A percentile compares a stretch with the other conserved stretches of the same genome.
Conservation (phyloP, 148 eudicot species). For the Diospyros kaki region DNA sequence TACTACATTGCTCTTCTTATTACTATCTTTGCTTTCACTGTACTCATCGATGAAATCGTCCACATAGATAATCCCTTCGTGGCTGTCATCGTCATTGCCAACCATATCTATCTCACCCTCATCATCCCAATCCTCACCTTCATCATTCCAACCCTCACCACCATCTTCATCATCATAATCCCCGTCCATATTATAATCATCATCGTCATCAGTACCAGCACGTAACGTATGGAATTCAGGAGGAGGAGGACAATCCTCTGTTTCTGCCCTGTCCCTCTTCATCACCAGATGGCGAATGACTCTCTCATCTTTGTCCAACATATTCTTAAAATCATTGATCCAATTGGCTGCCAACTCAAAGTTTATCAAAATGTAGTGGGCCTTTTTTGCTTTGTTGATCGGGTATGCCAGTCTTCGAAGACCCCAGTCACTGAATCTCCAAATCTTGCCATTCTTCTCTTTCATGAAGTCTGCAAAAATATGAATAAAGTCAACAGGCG, state of each 20-base stretch:
- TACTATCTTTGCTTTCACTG: no score
- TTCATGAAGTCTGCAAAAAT: conserved; percentile 51
- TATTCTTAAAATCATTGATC: conserved; percentile 40
- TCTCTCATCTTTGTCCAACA: conserved; percentile 77
- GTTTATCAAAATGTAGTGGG: conserved; percentile 89
- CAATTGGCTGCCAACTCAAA: conserved; percentile 70
- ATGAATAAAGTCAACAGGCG: background rate
- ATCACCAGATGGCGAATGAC: conserved; percentile 93
- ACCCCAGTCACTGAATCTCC: conserved; percentile 99
- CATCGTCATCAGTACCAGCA: background rate
- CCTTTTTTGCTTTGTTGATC: conserved; percentile 78
- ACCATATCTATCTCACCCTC: no score
- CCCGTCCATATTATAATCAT: no score
- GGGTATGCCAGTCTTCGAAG: conserved; percentile 79
- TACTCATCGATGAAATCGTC: no score
- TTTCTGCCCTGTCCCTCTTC: conserved; percentile 68
- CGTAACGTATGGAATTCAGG: conserved; percentile 17
- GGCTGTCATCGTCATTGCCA: no score
- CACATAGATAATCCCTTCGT: no score
- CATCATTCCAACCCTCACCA: no score
- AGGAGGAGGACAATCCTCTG: conserved; percentile 84
- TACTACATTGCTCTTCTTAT: no score
- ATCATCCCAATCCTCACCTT: no score
- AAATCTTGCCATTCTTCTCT: conserved; percentile 84
- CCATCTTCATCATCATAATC: no score